Base-by-base conservation (phyloP, 331 rosid species). In the Rosa hybrid region DNA sequence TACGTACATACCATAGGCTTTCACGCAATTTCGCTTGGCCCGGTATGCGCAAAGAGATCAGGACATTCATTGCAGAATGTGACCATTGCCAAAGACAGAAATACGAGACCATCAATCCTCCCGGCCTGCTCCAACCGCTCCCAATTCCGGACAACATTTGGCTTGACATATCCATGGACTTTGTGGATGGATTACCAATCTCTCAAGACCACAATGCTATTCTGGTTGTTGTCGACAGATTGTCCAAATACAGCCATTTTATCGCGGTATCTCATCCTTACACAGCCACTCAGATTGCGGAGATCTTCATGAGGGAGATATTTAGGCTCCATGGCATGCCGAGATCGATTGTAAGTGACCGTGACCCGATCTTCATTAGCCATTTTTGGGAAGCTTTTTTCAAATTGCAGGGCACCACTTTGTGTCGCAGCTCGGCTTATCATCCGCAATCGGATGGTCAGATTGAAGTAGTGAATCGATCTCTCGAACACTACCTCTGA, bases 261-360 rank as follows among this genome's bases (percentile, higher is more conserved):
- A 0, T 53, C 1, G 12, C 44, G 0, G 0, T 68, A 6, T 4
- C 20, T 0, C 81, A 78, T 7, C 75, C 81, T 0, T 67, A 14
- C 6, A 7, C 41, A 0, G 48, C 77, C 1, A 7, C 7, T 0
- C 0, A 34, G 0, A 11, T 50, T 0, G 41, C 49, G 9, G 0
- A 23, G 17, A 10, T 4, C 17, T 34, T 34, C 38, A 34, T 34
- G 38, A 1, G 6, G 0, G 27, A 73, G 0, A 7, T 51, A 0
- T 49, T 73, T 0, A 12, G 16, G 1, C 5, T 50, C 0, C 77
- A 50, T 48, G 62, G 48, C 0, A 72, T 51, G 21, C 77, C 64
- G 0, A 1, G 6, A 0, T 4, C 63, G 8, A 72, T 27, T 13
- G 62, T 73, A 0, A 53, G 27, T 53, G 48, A 53, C 0, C 8